Conservation (phyloP, 2,329 filamentous ascomycete species). For the Pseudogymnoascus sp. region DNA sequence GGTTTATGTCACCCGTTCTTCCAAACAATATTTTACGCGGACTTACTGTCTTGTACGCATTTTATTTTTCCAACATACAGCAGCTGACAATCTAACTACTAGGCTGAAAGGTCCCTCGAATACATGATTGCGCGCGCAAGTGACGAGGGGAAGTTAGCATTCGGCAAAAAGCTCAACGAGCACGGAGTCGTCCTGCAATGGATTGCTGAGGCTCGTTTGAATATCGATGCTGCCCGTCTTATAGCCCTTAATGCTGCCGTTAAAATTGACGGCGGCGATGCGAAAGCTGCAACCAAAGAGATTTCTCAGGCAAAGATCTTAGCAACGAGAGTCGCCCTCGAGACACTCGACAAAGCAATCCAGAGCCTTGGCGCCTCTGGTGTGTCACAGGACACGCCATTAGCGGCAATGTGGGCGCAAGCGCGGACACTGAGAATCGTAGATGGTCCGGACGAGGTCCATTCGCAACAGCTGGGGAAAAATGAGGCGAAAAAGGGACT, state of each 20-base stretch:
- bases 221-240: constrained; percentile 85
- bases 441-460: constrained; percentile 95
- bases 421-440: constrained; percentile 77
- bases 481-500: constrained; percentile 67
- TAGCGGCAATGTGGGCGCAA: constrained; percentile 73
- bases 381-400: constrained; percentile 86
- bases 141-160: constrained; percentile 76
- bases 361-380: constrained; percentile 88
- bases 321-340: constrained; percentile 70
- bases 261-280: constrained; percentile 81
- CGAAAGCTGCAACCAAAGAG: constrained; percentile 83
- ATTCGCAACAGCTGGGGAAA: constrained; percentile 68
- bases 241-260: constrained; percentile 89
- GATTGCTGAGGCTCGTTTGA: constrained; percentile 82
- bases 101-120: constrained; percentile 73
- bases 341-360: constrained; percentile 86
- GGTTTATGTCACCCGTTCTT: too few relatives aligned
- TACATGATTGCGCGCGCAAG: constrained; percentile 89
- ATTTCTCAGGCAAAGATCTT: constrained; percentile 94
- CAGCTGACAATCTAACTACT: too few relatives aligned
- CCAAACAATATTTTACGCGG: too few relatives aligned
- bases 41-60: too few relatives aligned
- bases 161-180: constrained; percentile 71
- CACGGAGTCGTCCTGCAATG: constrained; percentile 92
- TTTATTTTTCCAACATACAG: too few relatives aligned